Conservation (phyloP, 2,329 filamentous ascomycete species). For the Colletotrichum zoysiae region DNA sequence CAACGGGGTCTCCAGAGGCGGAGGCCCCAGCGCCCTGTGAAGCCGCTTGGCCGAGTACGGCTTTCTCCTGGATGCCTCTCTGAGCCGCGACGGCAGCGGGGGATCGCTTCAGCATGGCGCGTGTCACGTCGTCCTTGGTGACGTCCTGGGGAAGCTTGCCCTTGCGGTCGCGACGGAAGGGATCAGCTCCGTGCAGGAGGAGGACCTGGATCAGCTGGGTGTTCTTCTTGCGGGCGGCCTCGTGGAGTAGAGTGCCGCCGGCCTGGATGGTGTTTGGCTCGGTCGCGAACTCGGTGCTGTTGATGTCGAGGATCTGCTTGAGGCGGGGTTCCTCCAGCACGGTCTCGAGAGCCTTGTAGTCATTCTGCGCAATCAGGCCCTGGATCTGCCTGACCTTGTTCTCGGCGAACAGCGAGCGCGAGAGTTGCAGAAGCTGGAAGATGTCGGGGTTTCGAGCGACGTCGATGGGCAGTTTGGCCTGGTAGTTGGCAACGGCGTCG, state of each 20-base stretch:
- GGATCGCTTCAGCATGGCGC: conserved; percentile 90
- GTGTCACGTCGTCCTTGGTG: conserved; percentile 92
- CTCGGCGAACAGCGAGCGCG: conserved; percentile 90
- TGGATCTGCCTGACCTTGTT: conserved; percentile 88
- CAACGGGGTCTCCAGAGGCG: conserved; percentile 70
- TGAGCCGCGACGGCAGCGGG: conserved; percentile 95
- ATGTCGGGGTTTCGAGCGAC: conserved; percentile 93
- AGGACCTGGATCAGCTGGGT: conserved; percentile 89
- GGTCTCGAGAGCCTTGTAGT: conserved; percentile 83
- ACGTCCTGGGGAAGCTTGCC: conserved; percentile 96
- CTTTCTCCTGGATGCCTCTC: conserved; percentile 95
- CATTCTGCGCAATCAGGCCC: conserved; percentile 76
- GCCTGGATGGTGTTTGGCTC: conserved; percentile 81
- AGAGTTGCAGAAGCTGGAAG: conserved; percentile 93
- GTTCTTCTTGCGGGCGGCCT: conserved; percentile 90
- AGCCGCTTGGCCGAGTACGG: conserved; percentile 83
- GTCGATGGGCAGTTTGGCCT: conserved; percentile 88
- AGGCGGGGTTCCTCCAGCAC: conserved; percentile 87
- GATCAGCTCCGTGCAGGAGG: conserved; percentile 93
- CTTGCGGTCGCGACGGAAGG: conserved; percentile 93
- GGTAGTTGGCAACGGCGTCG: conserved; percentile 86
- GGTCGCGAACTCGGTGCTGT: conserved; percentile 88
- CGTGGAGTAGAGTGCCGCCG: conserved; percentile 93
- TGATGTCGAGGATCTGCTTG: conserved; percentile 90
- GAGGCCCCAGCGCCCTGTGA: conserved; percentile 67